Conservation (phyloP, 176 grass and related monocot species). For the Microstegium vimineum region DNA sequence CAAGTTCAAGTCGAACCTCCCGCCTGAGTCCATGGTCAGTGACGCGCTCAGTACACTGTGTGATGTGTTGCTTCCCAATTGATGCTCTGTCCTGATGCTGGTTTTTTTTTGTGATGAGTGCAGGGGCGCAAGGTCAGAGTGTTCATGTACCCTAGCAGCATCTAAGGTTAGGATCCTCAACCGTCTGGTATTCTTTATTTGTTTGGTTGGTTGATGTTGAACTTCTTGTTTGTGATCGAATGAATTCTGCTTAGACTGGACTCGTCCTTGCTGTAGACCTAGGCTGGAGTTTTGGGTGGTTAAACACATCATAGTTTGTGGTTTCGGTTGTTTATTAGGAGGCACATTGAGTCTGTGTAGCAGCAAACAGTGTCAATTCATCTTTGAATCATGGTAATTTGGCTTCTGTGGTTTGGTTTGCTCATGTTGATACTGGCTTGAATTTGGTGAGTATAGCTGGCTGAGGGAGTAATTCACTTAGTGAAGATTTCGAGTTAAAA, state of each 20-base stretch:
- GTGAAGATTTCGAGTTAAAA: not conserved
- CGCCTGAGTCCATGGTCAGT: constrained; percentile 62
- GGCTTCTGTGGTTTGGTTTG: not conserved
- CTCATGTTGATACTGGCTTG: not conserved
- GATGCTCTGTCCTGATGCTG: not conserved
- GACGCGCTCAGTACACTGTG: not conserved
- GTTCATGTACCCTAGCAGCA: constrained; percentile 88
- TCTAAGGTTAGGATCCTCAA: constrained; percentile 47
- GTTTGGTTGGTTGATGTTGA: not conserved
- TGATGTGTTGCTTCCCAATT: not conserved
- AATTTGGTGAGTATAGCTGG: not conserved
- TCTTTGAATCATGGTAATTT: not conserved
- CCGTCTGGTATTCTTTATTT: not conserved
- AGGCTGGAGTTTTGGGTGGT: no score
- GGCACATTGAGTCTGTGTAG: not conserved
- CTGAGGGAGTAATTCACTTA: not conserved
- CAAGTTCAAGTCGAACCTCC: constrained; percentile 83
- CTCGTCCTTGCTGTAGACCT: not conserved
- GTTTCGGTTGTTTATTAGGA: not conserved
- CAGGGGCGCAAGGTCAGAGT: constrained; percentile 80
- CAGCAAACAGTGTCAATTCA: not conserved
- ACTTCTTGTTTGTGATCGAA: not conserved
- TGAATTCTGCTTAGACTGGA: not conserved
- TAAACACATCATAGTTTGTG: not conserved
- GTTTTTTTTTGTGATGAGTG: not conserved